Evolutionary conservation across 2,329 filamentous ascomycete species (phyloP).

Genomic region (Arachnomyces sp.): DNA sequence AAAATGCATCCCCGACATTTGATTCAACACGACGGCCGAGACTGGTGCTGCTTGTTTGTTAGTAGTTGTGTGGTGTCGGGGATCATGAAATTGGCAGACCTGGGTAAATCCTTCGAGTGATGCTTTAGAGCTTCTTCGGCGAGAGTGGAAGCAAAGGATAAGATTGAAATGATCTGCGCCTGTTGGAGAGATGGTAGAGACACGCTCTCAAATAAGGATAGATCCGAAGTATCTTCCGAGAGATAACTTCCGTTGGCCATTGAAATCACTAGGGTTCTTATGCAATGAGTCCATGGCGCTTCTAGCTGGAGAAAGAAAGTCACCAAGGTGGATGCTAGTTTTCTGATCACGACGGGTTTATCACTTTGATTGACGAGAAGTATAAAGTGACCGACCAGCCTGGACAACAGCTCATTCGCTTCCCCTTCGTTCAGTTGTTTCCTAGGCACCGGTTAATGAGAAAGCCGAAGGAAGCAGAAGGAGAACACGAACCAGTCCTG

Average conservation of each 20-base stretch:
- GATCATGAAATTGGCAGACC: conserved; percentile 9
- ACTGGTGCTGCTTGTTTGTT: conserved; percentile 4
- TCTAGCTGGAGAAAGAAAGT: conserved; percentile 36
- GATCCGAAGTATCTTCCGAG: conserved; percentile 24
- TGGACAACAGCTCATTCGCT: conserved; percentile 29
- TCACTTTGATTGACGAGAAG: conserved; percentile 32
- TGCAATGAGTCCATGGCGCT: conserved; percentile 30
- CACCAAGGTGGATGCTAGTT: conserved; percentile 40
- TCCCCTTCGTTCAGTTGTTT: conserved; percentile 28
- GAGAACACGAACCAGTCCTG: conserved; percentile 58
- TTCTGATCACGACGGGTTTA: conserved; percentile 34
- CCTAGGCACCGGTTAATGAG: conserved; percentile 20
- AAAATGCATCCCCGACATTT: conserved; percentile 32
- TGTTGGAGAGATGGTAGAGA: conserved; percentile 32
- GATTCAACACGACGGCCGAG: conserved; percentile 15
- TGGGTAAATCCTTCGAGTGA: conserved; percentile 13
- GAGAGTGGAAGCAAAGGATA: conserved; percentile 34
- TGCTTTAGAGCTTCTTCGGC: conserved; percentile 31
- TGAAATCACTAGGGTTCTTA: conserved; percentile 31
- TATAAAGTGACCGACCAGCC: conserved; percentile 37
- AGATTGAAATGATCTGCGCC: conserved; percentile 26
- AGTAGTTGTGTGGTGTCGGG: background rate
- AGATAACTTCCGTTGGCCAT: conserved; percentile 32
- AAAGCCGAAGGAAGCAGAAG: background rate
- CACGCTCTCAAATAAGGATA: conserved; percentile 22